Conservation (phyloP, 495 filamentous ascomycete genomes). For the Choiromyces venosus region DNA sequence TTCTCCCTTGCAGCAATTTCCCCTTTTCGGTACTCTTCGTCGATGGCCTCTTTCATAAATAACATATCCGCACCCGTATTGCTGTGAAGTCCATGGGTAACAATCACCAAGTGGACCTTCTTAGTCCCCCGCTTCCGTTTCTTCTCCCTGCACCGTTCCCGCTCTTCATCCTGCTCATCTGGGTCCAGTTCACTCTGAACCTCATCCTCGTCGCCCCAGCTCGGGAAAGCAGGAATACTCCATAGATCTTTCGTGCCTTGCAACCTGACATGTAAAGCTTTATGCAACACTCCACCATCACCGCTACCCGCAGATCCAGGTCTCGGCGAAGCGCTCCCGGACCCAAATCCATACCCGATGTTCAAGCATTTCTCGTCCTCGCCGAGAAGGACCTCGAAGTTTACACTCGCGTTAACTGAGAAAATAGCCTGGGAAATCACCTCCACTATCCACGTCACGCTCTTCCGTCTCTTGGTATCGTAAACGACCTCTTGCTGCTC, state of each 20-base stretch:
- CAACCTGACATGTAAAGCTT: slow-evolving; percentile 65
- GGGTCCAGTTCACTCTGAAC: slow-evolving; percentile 32
- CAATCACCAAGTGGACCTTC: slow-evolving; percentile 80
- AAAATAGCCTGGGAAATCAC: slow-evolving; percentile 89
- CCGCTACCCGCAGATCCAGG: slow-evolving; percentile 18
- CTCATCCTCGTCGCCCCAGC: slow-evolving; percentile 44
- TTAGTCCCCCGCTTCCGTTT: slow-evolving; percentile 47
- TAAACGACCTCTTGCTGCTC: slow-evolving; percentile 36
- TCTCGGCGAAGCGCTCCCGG: slow-evolving; percentile 12
- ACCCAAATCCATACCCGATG: slow-evolving; percentile 46
- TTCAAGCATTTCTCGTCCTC: slow-evolving; percentile 77
- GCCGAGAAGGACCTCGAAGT: slow-evolving; percentile 79
- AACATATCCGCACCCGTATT: slow-evolving; percentile 98
- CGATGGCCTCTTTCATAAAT: slow-evolving; percentile 93
- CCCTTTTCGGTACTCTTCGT: slow-evolving; percentile 67
- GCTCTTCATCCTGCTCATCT: slow-evolving; percentile 38
- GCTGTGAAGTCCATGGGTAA: slow-evolving; percentile 93
- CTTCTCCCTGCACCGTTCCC: slow-evolving; percentile 43
- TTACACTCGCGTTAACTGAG: slow-evolving; percentile 77
- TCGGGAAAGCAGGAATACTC: slow-evolving; percentile 79
- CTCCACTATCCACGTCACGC: slow-evolving; percentile 84
- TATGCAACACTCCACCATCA: slow-evolving; percentile 20
- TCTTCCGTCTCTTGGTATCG: slow-evolving; percentile 46
- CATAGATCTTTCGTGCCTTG: slow-evolving; percentile 86
- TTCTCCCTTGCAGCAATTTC: slow-evolving; percentile 54